Conservation (phyloP, 2,329 filamentous ascomycete genomes). For the Ophiocordyceps camponoti-saundersi region DNA sequence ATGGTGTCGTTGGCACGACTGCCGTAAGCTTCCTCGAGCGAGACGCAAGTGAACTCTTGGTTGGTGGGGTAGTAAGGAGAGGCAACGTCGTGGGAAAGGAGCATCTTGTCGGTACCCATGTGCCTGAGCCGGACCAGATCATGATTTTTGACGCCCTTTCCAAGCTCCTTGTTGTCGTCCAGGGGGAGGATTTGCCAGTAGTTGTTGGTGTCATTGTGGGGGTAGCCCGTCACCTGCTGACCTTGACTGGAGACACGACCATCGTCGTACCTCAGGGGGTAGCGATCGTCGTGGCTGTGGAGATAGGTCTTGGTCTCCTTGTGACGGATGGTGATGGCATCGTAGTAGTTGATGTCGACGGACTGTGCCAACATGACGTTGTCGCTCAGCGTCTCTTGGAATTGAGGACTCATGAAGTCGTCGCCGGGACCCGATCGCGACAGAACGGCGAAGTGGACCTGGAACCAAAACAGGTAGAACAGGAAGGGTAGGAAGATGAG, state of each 20-base stretch:
- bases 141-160: slow-evolving; percentile 59
- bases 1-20: slow-evolving; percentile 73
- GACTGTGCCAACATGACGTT: slow-evolving; percentile 84
- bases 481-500: slow-evolving; percentile 85
- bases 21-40: slow-evolving; percentile 53
- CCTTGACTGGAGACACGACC: slow-evolving; percentile 94
- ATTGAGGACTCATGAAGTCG: slow-evolving; percentile 97
- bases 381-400: slow-evolving; percentile 92
- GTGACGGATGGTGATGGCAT: slow-evolving; percentile 73
- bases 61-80: slow-evolving; percentile 95
- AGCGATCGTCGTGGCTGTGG: slow-evolving; percentile 78
- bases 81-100: slow-evolving; percentile 90
- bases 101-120: slow-evolving; percentile 65
- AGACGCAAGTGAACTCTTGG: slow-evolving; percentile 88
- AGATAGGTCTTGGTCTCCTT: slow-evolving; percentile 96
- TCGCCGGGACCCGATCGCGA: slow-evolving; percentile 82
- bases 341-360: slow-evolving; percentile 76
- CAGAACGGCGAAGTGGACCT: slow-evolving; percentile 91
- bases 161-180: slow-evolving; percentile 37
- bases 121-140: slow-evolving; percentile 80
- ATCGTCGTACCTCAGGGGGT: slow-evolving; percentile 92
- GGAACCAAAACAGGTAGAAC: slow-evolving; percentile 99
- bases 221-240: slow-evolving; percentile 95
- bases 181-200: slow-evolving; percentile 83
- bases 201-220: slow-evolving; percentile 98